Evolutionary conservation across 768 basidiomycete genomes (phyloP), one percentile per base, ranked within the genome.

Genomic region (Pulveroboletus ravenelii): DNA sequence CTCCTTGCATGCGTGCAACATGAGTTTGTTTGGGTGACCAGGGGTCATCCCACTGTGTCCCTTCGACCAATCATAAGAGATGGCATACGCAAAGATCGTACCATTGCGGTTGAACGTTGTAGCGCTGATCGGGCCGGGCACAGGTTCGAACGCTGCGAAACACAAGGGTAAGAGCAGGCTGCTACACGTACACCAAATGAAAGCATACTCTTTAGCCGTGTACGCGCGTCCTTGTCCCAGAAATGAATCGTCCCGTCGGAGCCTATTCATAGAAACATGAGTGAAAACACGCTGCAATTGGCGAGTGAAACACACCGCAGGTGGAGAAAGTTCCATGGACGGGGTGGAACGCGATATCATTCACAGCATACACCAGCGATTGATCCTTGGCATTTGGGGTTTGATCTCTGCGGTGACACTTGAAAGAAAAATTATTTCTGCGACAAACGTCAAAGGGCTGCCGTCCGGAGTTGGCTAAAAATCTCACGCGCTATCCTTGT

Each of bases 41-140:
- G 79, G 75, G 5, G 85, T 85, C 78, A 87, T 90, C 18, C 92
- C 93, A 12, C 84, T 82, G 65, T 93, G 88, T 8, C 92, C 91
- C 64, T 93, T 93, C 14, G 85, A 88, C 93, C 93, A 95, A 62
- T 95, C 93, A 56, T 95, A 95, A 12, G 91, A 92, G 20, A 95
- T 70, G 1, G 92, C 87, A 58, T 96, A 96, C 0, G 93, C 94
- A 62, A 96, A 91, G 56, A 96, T 89, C 29, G 75, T 83, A 27
- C 91, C 91, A 23, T 80, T 89, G 53, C 86, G 85, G 73, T 92
- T 96, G 77, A 95, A 97, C 4, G 82, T 75, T 9, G 85, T 85
- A 8, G 86, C 78, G 17, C 87, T 72, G 53, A 96, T 87, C 0
- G 94, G 92, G 20, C 83, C 87, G 1, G 84, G 80, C 2, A 76